Evolutionary conservation across 2,329 filamentous ascomycete genomes (phyloP).

Genomic region (Daldinia sp.): DNA sequence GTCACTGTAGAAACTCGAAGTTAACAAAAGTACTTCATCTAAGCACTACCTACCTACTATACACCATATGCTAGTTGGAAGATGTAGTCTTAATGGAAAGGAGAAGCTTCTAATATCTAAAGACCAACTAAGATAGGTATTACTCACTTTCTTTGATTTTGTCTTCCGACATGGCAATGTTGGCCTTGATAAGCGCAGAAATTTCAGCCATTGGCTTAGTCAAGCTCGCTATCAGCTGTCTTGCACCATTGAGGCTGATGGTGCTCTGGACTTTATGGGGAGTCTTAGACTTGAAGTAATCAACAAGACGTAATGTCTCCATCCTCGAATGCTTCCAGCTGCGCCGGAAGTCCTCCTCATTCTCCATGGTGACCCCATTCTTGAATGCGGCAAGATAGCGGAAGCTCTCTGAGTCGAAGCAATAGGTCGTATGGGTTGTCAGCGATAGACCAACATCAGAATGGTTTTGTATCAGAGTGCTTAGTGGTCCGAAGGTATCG

Average conservation of each 20-base stretch:
- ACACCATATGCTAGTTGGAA: neutral
- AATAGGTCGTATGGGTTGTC: conserved; percentile 52
- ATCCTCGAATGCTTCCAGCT: conserved; percentile 55
- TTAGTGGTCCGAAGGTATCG: conserved; percentile 54
- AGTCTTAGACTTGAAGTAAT: conserved; percentile 46
- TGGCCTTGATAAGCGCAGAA: conserved; percentile 1
- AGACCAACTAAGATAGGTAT: neutral
- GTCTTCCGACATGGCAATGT: neutral
- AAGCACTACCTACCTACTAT: no score
- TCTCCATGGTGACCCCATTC: conserved; percentile 41
- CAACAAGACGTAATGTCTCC: conserved; percentile 51
- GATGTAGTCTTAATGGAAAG: no score
- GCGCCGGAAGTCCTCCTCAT: conserved; percentile 18
- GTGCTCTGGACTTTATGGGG: conserved; percentile 55
- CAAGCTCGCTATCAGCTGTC: conserved; percentile 53
- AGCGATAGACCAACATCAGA: conserved; percentile 50
- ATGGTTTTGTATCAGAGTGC: conserved; percentile 50
- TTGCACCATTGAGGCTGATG: conserved; percentile 55
- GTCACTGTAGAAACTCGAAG: neutral
- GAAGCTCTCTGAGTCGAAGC: conserved; percentile 60
- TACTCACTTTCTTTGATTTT: neutral
- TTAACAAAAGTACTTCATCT: neutral
- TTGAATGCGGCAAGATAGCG: conserved; percentile 56
- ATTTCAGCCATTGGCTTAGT: conserved; percentile 55
- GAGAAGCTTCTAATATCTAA: no score